Base-by-base conservation (phyloP, 108 stramenopile species). In the Cyclostephanos invisitatus region DNA sequence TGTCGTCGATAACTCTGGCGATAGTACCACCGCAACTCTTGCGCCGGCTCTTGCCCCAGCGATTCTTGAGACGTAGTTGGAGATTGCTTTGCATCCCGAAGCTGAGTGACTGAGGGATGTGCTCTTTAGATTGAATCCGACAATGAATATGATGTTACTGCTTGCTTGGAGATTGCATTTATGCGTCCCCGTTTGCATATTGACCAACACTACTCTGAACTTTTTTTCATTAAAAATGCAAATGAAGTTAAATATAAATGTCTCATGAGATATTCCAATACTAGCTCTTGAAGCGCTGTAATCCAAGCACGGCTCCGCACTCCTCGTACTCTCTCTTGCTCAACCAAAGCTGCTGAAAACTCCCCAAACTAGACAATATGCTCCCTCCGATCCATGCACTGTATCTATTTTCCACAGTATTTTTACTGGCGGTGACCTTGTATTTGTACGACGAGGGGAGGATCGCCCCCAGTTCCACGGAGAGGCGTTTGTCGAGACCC, bases 271-370 rank as follows among this genome's bases (percentile, higher is more conserved):
- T 36, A n/a, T n/a, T 21, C 44, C 62, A n/a, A 47, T 21, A 37
- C 22, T 47, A 53, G 58, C 22, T 49, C 46, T 78, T 64, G 49
- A 94, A 94, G 20, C 90, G 78, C 58, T 94, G 92, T 38, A 89
- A 79, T 24, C 84, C 88, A 74, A 94, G 61, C 12, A 86, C 44
- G 20, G 88, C 64, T 4, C 97, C 97, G 65, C 94, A 91, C 74
- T 99, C 99, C 56, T 96, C 90, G 77, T 97, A 99, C 67, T 98
- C 97, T 48, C 69, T 74, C 55, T 85, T 86, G 28, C 94, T 90
- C 44, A 98, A 72, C 98, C 99, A 99, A 83, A 99, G 73, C 65
- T 91, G 91, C 77, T 97, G 92, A 87, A 99, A 99, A 70, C 95
- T 97, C 8, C 96, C 94, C 29, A 99, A 84, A 47, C 94, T 94